These are phyloP conservation scores for Sporothrix pallida DNA, from an alignment of 2,329 filamentous ascomycete genomes.

Conservation along the genomic window DNA sequence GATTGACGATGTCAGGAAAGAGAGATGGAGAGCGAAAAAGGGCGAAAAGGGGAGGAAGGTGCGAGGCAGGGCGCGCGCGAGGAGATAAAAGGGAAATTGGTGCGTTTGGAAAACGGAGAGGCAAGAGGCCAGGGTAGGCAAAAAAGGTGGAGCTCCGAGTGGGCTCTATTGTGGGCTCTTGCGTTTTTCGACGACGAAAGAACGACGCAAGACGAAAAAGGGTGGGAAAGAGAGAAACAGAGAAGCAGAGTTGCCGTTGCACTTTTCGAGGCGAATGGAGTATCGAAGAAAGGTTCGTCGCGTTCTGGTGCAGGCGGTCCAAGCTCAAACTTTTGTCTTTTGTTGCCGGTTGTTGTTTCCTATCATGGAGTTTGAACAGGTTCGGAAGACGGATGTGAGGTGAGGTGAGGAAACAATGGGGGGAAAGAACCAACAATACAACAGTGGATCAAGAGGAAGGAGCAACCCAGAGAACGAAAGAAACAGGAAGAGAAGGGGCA, in stretches of 20 bases:
- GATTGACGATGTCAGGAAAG: slow-evolving; percentile 18
- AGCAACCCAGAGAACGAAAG: slow-evolving; percentile 1
- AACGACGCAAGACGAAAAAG: neutral
- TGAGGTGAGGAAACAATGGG: slow-evolving; percentile 5
- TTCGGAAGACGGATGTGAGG: slow-evolving; percentile 24
- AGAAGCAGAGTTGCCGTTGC: neutral
- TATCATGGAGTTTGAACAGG: slow-evolving; percentile 11
- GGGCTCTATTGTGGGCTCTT: neutral
- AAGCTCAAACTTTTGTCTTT: slow-evolving; percentile 20
- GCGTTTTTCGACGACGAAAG: slow-evolving; percentile 1
- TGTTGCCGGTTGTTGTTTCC: slow-evolving; percentile 19
- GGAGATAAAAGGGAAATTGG: slow-evolving; percentile 30
- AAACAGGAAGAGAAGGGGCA: neutral
- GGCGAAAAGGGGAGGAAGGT: neutral
- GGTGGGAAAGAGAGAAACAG: neutral
- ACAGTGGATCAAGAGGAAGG: slow-evolving; percentile 1
- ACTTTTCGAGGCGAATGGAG: neutral
- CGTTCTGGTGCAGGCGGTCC: slow-evolving; percentile 26
- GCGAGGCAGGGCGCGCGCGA: neutral
- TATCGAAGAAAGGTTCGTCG: slow-evolving; percentile 12
- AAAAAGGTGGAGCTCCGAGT: slow-evolving; percentile 28
- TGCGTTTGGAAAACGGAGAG: slow-evolving; percentile 18
- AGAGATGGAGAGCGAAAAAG: neutral
- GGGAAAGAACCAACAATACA: neutral
- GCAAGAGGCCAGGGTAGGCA: neutral